Base-by-base conservation (phyloP, 148 eudicot genomes). In the Cornus controversa region DNA sequence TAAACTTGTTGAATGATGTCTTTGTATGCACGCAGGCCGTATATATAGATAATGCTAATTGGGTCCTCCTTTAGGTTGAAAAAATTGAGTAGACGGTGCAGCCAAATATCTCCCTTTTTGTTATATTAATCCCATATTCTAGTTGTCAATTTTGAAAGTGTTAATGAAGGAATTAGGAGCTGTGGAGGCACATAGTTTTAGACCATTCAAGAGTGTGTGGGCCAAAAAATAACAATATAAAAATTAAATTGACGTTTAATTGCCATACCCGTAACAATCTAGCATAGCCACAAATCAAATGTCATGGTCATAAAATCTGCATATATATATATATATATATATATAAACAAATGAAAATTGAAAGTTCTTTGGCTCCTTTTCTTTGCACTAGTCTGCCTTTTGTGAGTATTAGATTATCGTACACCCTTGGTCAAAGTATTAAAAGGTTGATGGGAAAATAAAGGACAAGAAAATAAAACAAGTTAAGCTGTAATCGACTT, bases 11-110 rank as follows among this genome's bases (percentile, higher is more conserved):
- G 64, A 15, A 31, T 2, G 34, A 29, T 29, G 66, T 73, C 75
- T 73, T 73, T 58, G 66, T 57, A 29, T 22, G n/a, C 66, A 73
- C 47, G 34, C 34, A 31, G 75, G 54, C 7, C 16, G 62, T 10
- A 14, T 72, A n/a, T 27, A 31, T n/a, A 11, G 34, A 29, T 29
- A 29, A n/a, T 27, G 25, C 0, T 15, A 29, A 58, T 73, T 58
- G 75, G 75, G 75, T 31, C 75, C 66, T 73, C 75, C 75, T 54
- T 73, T n/a, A 15, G 57, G 65, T 72, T 22, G 42, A 72, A 9
- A 28, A n/a, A n/a, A n/a, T n/a, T n/a, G n/a, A n/a, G n/a, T n/a
- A n/a, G 34, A 31, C 4, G 34, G 34, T 1, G 34, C 2, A 31
- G 4, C 34, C 34, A 31, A 31, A 31, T 31, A 31, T 31, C 34